Percentiles rank a stretch among this genome's conserved stretches.
phyloP scores from a whole-genome alignment of 2,329 filamentous ascomycete species.

The Cryphonectria nitschkei region DNA sequence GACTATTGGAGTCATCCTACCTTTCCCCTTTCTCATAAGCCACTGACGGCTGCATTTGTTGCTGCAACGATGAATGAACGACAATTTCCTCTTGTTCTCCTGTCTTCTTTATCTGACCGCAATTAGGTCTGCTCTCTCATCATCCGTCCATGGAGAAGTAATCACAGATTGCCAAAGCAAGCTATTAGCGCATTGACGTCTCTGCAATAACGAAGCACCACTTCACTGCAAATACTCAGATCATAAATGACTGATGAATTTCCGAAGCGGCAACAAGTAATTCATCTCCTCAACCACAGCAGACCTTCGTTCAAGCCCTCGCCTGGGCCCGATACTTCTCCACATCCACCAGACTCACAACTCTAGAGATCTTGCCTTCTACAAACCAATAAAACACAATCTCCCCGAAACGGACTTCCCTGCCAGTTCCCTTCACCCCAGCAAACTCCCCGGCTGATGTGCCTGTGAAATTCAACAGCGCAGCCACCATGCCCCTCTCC shows the following conservation, averaged over 20 bases:
- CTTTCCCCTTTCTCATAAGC: not conserved
- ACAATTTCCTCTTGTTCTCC: not conserved
- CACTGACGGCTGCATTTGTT: not conserved
- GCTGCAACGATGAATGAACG: conserved; percentile 17
- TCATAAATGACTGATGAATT: not conserved
- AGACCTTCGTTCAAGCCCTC: not conserved
- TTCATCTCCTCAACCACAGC: not conserved
- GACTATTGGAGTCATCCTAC: not conserved
- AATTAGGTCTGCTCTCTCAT: not conserved
- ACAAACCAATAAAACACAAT: conserved; percentile 42
- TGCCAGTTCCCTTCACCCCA: conserved; percentile 35
- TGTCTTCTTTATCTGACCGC: not conserved
- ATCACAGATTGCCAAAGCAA: not conserved
- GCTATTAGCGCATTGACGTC: not conserved
- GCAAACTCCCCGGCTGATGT: conserved; percentile 35
- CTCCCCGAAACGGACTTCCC: conserved; percentile 37
- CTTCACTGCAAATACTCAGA: not conserved
- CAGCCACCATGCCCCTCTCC: conserved; percentile 38
- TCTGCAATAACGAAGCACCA: not conserved
- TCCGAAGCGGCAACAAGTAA: not conserved
- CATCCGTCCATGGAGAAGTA: not conserved
- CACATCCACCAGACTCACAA: conserved; percentile 42
- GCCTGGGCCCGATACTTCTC: conserved; percentile 33
- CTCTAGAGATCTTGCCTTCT: conserved; percentile 38
- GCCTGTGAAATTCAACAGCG: conserved; percentile 38